Evolutionary conservation across 192 early-diverging fungal genomes (phyloP), one percentile per base, ranked within the genome.

Genomic region (Phycomyces blakesleeanus): DNA sequence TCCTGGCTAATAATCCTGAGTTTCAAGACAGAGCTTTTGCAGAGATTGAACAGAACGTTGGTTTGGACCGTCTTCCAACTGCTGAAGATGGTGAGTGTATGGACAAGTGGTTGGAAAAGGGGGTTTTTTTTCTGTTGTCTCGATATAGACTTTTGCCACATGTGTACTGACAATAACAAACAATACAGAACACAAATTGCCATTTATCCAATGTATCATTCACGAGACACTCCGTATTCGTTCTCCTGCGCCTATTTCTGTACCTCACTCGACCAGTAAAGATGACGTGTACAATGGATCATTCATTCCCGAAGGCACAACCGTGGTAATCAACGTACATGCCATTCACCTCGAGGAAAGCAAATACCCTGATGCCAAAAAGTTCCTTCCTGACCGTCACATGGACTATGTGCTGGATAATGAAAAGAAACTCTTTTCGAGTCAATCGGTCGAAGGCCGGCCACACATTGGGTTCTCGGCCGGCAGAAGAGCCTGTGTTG

Each of bases 311-410:
- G 72, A 77, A 63, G 71, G 74, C 1, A 67, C 84, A 0, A 78
- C 74, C 44, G 63, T 85, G 8, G 64, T 81, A 51, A 70, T 85
- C 50, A 82, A 87, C 49, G 42, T 81, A 10, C 76, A 79, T 71
- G 79, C 82, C 9, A 74, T 85, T 53, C 81, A 87, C 51, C 38
- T 58, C n/a, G 68, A 78, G 38, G 59, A 68, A 5, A 27, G 22
- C 2, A 58, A 59, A 56, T 87, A 77, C 25, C 71, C 72, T 0
- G 52, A 81, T 0, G 84, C 85, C 0, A 61, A 76, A 0, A 62
- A 55, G 47, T 87, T 85, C 25, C 51, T 68, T 20, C 85, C 85
- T 6, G 74, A 75, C 24, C 81, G 85, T 11, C 74, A 76, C 57
- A 39, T 67, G 34, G 57, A 67, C n/a, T 63, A 62, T 39, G 56